phyloP scores from a whole-genome alignment of 164 flowering plant genomes.

The Hamamelis virginiana region DNA sequence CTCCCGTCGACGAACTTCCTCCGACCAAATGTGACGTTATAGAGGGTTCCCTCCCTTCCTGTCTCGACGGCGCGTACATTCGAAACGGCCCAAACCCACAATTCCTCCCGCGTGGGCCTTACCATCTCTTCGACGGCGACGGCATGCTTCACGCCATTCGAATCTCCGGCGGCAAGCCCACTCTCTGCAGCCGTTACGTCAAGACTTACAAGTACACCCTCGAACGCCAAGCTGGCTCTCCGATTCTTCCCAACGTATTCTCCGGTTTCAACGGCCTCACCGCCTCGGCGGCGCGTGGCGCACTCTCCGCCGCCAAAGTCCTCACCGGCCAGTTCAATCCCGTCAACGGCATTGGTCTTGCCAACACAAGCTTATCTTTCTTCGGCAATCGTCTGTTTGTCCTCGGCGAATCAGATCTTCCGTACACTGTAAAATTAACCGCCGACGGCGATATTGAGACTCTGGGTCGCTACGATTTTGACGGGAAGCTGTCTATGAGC shows the following conservation, averaged over 20 bases:
- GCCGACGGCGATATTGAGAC: too few species aligned
- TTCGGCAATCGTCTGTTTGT: conserved; percentile 11
- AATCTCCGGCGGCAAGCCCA: conserved; percentile 15
- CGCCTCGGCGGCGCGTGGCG: background rate
- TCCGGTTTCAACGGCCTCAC: conserved; percentile 6
- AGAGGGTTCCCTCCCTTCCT: too few species aligned
- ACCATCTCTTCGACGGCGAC: conserved; percentile 20
- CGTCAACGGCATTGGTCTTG: conserved; percentile 13
- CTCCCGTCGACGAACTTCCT: too few species aligned
- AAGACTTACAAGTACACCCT: conserved; percentile 11
- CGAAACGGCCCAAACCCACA: conserved; percentile 22
- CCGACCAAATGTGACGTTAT: too few species aligned
- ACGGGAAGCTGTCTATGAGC: background rate
- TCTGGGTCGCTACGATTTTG: too few species aligned
- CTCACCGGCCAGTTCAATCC: conserved; percentile 11
- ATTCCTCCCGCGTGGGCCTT: background rate
- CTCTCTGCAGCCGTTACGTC: conserved; percentile 12
- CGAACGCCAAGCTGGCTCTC: background rate
- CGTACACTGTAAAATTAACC: conserved; percentile 2
- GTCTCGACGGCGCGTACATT: conserved; percentile 17
- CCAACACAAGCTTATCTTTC: conserved; percentile 19
- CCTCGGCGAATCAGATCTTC: conserved; percentile 19
- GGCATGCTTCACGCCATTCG: conserved; percentile 21
- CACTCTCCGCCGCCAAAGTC: background rate
- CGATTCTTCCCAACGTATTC: conserved; percentile 13